phyloP scores from a whole-genome alignment of 1,139 yeast genomes.

The Saccharomyces hybrid region DNA sequence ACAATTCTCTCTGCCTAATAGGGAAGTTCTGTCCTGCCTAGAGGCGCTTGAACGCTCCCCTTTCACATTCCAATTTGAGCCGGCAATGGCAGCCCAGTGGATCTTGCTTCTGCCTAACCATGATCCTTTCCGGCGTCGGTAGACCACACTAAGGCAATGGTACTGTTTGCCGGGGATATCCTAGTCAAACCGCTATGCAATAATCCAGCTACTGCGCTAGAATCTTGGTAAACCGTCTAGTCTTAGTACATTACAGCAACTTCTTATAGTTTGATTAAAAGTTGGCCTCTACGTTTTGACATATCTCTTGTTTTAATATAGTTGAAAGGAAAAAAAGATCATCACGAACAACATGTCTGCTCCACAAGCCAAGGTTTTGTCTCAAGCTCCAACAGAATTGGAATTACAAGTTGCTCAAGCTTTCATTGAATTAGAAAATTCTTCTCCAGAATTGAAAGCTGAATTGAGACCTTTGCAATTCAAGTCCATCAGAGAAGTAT shows the following conservation, averaged over 20 bases:
- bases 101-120: slow-evolving; percentile 1
- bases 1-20: too few relatives aligned
- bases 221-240: not conserved
- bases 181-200: not conserved
- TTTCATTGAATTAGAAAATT: slow-evolving; percentile 90
- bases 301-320: not conserved
- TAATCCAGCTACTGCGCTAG: not conserved
- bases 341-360: slow-evolving; percentile 5
- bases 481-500: slow-evolving; percentile 91
- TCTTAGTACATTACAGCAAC: not conserved
- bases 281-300: not conserved
- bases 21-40: too few relatives aligned
- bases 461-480: slow-evolving; percentile 98
- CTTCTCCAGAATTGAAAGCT: slow-evolving; percentile 92
- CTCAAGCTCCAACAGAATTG: slow-evolving; percentile 91
- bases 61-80: too few relatives aligned
- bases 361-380: slow-evolving; percentile 57
- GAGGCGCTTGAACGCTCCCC: too few relatives aligned
- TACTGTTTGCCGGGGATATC: not conserved
- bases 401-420: slow-evolving; percentile 99
- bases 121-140: not conserved
- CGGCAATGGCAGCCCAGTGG: too few relatives aligned
- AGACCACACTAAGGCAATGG: not conserved
- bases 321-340: not conserved
- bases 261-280: not conserved